Evolutionary conservation across 768 basidiomycete species (phyloP), one percentile per base, ranked within the genome.

Genomic region (Tylopilus sp.): DNA sequence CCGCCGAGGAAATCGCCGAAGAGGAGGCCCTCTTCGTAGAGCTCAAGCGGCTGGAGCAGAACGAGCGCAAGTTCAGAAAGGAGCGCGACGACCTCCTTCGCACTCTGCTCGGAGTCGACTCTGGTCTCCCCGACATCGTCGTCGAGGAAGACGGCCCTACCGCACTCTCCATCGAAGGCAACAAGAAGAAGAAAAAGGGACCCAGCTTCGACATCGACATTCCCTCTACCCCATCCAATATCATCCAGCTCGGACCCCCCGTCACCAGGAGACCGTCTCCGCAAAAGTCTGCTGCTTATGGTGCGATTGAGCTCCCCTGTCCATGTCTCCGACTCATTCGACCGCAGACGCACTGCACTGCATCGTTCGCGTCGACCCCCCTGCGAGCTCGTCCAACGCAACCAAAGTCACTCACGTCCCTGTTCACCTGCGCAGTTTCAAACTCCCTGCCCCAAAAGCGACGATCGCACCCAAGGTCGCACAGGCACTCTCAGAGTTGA

Each of bases 21-120:
- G 97, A 98, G 76, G 95, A 98, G 62, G 89, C 92, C 9, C 77
- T 99, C 4, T 98, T 90, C 71, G 74, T 98, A 56, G 93, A 98
- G 69, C 80, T 96, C 45, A 94, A 95, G 65, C 84, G 92, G n/a
- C 78, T 99, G 45, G 95, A 98, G 67, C 96, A 98, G 71, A 91
- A 80, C 54, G 94, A 97, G 66, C 80, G 87, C 29, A 80, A 79
- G 48, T 98, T 94, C 76, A 89, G 87, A 71, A 84, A 83, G 58
- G 93, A 97, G 19, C 78, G 94, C 17, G 92, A 97, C 52, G 90
- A 92, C 40, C 79, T 98, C 24, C 76, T 98, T 55, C 81, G 89
- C 28, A 89, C 85, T 0, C 72, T 97, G 14, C 83, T 86, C 24
- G 94, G 94, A 6, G 82, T 93, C 45, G 94, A 97, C 54, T 91